A percentile compares a stretch with the other conserved stretches of the same genome.
Evolutionary conservation across 257 asterid genomes (phyloP).

Genomic region (Solanum sejunctum): DNA sequence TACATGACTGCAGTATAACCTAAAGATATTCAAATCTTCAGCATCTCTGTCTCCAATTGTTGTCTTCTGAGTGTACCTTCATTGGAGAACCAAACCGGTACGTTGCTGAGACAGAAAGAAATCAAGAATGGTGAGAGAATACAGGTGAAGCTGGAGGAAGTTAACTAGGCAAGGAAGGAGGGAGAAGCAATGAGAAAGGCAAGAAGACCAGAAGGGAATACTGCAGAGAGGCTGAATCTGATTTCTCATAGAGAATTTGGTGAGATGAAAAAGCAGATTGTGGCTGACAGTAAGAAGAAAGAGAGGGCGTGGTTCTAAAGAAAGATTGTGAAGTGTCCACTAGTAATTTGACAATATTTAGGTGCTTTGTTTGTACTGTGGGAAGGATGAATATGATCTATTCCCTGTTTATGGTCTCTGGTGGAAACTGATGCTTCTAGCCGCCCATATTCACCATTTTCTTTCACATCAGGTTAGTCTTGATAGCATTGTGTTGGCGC

Average conservation of each 20-base stretch:
- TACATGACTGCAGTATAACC: not conserved
- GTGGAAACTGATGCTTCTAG: not conserved
- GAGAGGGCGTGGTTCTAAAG: not conserved
- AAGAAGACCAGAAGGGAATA: not conserved
- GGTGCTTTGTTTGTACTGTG: not conserved
- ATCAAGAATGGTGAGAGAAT: not conserved
- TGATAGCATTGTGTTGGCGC: not conserved
- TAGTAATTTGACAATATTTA: not conserved
- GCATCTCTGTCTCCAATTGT: not conserved
- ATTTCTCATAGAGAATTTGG: not conserved
- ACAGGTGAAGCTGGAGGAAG: not conserved
- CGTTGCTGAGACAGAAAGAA: not conserved
- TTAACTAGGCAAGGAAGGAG: not conserved
- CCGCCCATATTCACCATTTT: not conserved
- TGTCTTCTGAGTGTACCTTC: not conserved
- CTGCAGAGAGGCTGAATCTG: not conserved
- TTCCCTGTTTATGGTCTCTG: not conserved
- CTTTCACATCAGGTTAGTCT: not conserved
- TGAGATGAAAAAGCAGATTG: not conserved
- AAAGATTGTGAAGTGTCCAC: not conserved
- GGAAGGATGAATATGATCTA: not conserved
- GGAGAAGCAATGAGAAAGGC: not conserved
- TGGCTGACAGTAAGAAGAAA: not conserved
- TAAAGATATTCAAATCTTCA: not conserved
- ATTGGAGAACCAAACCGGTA: not conserved